Evolutionary conservation across 225 moss, liverwort and hornwort genomes (phyloP).

Genomic region (Thuidium tamariscinum): DNA sequence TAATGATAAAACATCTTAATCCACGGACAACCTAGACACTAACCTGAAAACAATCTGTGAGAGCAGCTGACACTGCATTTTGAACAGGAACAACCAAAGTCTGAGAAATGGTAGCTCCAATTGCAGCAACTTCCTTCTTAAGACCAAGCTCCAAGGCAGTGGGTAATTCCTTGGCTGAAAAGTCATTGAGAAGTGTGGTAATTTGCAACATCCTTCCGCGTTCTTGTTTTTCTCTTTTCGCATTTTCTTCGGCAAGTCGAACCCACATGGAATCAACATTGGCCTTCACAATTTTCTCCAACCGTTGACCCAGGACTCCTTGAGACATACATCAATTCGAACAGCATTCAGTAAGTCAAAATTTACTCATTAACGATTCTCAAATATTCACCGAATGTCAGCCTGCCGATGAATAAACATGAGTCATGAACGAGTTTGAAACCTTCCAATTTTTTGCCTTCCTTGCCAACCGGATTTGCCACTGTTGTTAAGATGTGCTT

Average conservation of each 20-base stretch:
- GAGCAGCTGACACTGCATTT: conserved; percentile 24
- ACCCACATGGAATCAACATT: conserved; percentile 82
- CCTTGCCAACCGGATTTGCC: conserved; percentile 63
- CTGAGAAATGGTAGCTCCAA: conserved; percentile 32
- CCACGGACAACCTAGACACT: not conserved
- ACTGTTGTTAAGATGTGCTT: conserved; percentile 85
- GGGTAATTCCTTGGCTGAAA: conserved; percentile 31
- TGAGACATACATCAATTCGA: not conserved
- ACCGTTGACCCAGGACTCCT: conserved; percentile 54
- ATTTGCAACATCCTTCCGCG: conserved; percentile 66
- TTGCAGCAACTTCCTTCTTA: conserved; percentile 40
- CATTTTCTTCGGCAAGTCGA: conserved; percentile 75
- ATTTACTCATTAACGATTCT: not conserved
- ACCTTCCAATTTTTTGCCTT: conserved; percentile 82
- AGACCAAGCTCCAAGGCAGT: conserved; percentile 31
- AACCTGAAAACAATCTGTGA: conserved; percentile 36
- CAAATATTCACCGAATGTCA: not conserved
- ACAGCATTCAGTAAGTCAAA: not conserved
- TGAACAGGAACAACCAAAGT: conserved; percentile 38
- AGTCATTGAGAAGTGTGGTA: conserved; percentile 28
- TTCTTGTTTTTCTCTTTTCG: conserved; percentile 78
- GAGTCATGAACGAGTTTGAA: not conserved
- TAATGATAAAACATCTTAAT: not conserved
- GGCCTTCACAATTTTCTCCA: conserved; percentile 80
- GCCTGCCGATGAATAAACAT: not conserved